Evolutionary conservation across 2,329 filamentous ascomycete species (phyloP).

Genomic region (Cladosporium sphaerospermum): DNA sequence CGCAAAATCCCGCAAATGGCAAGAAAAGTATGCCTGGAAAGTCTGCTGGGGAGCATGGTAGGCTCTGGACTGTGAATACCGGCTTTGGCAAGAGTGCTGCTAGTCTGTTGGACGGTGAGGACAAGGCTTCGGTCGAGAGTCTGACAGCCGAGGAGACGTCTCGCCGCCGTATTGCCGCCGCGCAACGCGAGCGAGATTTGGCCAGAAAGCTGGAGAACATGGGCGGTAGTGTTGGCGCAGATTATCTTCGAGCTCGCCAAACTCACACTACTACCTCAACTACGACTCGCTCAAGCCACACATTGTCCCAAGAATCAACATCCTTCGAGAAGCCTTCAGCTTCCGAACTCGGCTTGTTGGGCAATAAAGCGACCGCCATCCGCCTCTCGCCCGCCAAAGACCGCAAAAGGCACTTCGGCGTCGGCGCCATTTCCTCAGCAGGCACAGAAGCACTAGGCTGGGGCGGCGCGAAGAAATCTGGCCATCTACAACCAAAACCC

Average conservation of each 20-base stretch:
- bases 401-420: constrained; percentile 29
- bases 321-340: constrained; percentile 27
- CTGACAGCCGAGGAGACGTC: constrained; percentile 52
- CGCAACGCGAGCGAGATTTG: constrained; percentile 67
- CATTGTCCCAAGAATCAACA: constrained; percentile 3
- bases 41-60: constrained; percentile 51
- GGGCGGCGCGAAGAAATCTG: constrained; percentile 40
- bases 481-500: constrained; percentile 32
- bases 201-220: constrained; percentile 60
- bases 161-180: constrained; percentile 57
- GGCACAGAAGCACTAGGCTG: constrained; percentile 40
- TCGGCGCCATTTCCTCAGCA: constrained; percentile 28
- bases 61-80: constrained; percentile 35
- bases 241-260: constrained; percentile 55
- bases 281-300: constrained; percentile 14
- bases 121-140: constrained; percentile 52
- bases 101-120: constrained; percentile 59
- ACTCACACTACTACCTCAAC: constrained; percentile 14
- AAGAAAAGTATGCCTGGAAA: constrained; percentile 17
- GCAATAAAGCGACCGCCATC: constrained; percentile 37
- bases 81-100: constrained; percentile 44
- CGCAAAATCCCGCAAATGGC: constrained; percentile 12
- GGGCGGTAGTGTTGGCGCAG: constrained; percentile 60
- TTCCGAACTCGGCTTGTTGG: constrained; percentile 38
- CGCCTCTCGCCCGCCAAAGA: constrained; percentile 40